phyloP scores from a whole-genome alignment of 768 basidiomycete species.

The Leucocoprinus sp. region DNA sequence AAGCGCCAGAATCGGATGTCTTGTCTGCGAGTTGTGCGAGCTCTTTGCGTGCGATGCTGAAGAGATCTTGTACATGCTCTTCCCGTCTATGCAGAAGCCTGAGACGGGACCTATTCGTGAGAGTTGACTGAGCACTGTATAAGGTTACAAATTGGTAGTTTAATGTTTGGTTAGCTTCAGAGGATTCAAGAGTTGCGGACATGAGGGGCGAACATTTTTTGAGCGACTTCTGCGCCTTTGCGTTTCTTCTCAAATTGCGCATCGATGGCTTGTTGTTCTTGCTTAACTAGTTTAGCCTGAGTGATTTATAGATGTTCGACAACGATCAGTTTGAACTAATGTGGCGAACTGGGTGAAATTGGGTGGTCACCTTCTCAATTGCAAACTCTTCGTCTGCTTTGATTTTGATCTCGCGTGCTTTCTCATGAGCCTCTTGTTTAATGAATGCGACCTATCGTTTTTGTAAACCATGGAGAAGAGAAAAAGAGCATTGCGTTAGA shows the following conservation, averaged over 20 bases:
- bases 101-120: conserved; percentile 94
- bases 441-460: conserved; percentile 82
- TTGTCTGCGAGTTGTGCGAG: conserved; percentile 34
- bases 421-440: conserved; percentile 97
- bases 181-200: too few species aligned
- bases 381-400: conserved; percentile 99
- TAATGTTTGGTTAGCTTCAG: background rate
- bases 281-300: conserved; percentile 94
- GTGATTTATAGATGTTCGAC: too few species aligned
- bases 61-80: conserved; percentile 86
- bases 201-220: conserved; percentile 91
- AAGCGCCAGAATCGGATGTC: conserved; percentile 47
- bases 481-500: background rate
- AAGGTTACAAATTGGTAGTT: conserved; percentile 1
- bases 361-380: conserved; percentile 79
- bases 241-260: conserved; percentile 92
- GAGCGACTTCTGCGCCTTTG: conserved; percentile 87
- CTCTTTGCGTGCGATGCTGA: conserved; percentile 51
- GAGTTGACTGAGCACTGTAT: conserved; percentile 81
- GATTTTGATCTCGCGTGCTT: conserved; percentile 92
- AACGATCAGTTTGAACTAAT: too few species aligned
- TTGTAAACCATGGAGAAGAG: background rate
- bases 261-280: conserved; percentile 93
- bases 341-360: too few species aligned
- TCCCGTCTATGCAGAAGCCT: conserved; percentile 85